Percentiles rank a stretch among this genome's conserved stretches.
These are phyloP conservation scores for Westerdykella aurantiaca DNA, from an alignment of 2,329 filamentous ascomycete species.

Conservation along the genomic window DNA sequence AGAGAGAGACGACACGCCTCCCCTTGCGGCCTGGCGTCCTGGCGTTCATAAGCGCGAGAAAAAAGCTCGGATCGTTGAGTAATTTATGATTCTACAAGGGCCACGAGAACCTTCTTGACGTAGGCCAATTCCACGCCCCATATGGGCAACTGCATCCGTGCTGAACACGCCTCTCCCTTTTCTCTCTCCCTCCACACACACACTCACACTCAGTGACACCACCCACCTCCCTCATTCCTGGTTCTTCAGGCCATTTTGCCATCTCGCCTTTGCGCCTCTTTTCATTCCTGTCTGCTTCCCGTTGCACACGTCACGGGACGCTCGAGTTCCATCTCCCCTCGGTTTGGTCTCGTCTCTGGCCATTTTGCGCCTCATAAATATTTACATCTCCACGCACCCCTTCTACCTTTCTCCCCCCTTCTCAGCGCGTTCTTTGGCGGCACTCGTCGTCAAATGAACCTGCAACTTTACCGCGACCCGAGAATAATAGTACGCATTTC, in stretches of 20 bases:
- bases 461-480: constrained; percentile 63
- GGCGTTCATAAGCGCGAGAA: not conserved
- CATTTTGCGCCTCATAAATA: too few relatives aligned
- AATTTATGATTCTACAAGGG: not conserved
- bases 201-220: not conserved
- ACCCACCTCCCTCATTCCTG: constrained; percentile 7
- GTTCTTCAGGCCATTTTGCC: constrained; percentile 24
- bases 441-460: constrained; percentile 96
- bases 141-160: not conserved
- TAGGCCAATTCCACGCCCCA: not conserved
- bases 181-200: not conserved
- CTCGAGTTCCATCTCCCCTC: constrained; percentile 9
- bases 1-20: too few relatives aligned
- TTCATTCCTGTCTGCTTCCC: constrained; percentile 1
- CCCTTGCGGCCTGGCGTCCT: not conserved
- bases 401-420: constrained; percentile 31
- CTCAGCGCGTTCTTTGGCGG: constrained; percentile 85
- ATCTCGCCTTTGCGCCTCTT: constrained; percentile 8
- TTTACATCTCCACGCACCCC: constrained; percentile 2
- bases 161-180: not conserved
- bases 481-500: constrained; percentile 57
- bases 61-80: constrained; percentile 3
- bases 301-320: constrained; percentile 10
- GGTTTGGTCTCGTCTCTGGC: too few relatives aligned
- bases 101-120: constrained; percentile 6